A percentile compares a stretch with the other conserved stretches of the same genome.
phyloP scores from a whole-genome alignment of 1,139 yeast species.

The Magnusiomyces sp. region DNA sequence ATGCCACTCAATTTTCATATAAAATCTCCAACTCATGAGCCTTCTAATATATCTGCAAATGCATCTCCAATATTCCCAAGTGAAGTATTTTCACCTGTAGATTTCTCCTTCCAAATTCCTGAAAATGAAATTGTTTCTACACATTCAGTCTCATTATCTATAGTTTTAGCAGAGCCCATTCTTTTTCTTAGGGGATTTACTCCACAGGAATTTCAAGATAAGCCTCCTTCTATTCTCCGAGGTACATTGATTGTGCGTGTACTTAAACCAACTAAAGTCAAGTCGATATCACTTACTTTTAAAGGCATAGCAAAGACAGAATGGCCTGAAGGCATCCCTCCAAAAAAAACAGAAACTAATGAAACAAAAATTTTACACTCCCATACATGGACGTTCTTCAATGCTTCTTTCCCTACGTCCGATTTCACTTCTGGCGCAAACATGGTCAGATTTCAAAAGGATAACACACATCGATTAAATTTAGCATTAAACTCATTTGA shows the following conservation, averaged over 20 bases:
- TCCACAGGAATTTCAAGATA: constrained; percentile 50
- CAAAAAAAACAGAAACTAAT: constrained; percentile 56
- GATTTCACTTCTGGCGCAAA: constrained; percentile 41
- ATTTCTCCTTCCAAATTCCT: constrained; percentile 12
- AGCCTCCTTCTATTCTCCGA: constrained; percentile 76
- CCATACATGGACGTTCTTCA: constrained; percentile 91
- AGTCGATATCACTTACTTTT: constrained; percentile 56
- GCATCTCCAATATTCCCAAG: constrained; percentile 15
- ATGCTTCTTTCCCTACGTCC: constrained; percentile 33
- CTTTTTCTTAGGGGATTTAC: constrained; percentile 79
- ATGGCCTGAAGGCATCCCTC: constrained; percentile 99
- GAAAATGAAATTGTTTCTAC: constrained; percentile 11
- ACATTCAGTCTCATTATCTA: constrained; percentile 18
- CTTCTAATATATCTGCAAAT: too few relatives aligned
- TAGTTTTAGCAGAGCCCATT: constrained; percentile 69
- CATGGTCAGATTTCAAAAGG: constrained; percentile 48
- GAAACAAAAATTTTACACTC: constrained; percentile 61
- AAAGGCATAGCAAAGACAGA: constrained; percentile 76
- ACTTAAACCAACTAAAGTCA: constrained; percentile 66
- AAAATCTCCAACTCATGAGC: too few relatives aligned
- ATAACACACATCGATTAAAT: constrained; percentile 15
- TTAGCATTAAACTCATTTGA: background rate
- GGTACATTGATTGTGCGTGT: constrained; percentile 72
- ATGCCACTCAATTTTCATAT: too few relatives aligned
- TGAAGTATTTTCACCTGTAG: constrained; percentile 13